These are phyloP conservation scores for Fusarium subtropicale DNA, from an alignment of 2,329 filamentous ascomycete species.

Conservation along the genomic window DNA sequence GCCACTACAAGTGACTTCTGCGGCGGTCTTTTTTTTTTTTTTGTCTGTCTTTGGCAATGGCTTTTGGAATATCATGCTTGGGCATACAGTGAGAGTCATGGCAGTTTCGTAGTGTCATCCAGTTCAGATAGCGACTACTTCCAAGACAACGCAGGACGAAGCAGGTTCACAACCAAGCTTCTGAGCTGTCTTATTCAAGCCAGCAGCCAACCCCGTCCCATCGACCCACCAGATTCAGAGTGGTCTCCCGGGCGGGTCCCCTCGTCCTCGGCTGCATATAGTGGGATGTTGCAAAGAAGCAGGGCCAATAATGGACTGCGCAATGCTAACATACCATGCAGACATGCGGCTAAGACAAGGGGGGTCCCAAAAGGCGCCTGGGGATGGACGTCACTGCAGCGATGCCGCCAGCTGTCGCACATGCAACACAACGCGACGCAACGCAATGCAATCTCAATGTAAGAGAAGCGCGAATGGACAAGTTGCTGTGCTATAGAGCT, in stretches of 20 bases:
- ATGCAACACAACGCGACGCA: constrained; percentile 29
- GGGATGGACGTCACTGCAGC: constrained; percentile 43
- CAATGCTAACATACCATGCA: constrained; percentile 41
- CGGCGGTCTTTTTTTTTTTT: not conserved
- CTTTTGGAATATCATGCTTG: not conserved
- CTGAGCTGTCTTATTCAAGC: constrained; percentile 35
- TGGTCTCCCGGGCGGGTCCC: constrained; percentile 34
- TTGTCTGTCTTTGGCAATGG: not conserved
- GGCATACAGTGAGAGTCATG: not conserved
- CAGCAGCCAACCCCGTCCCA: not conserved
- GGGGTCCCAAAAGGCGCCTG: constrained; percentile 32
- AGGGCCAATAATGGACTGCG: constrained; percentile 41
- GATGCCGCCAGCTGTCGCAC: constrained; percentile 29
- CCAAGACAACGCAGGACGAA: constrained; percentile 25
- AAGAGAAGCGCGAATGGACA: constrained; percentile 26
- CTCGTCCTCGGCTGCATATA: constrained; percentile 26
- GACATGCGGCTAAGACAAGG: constrained; percentile 45
- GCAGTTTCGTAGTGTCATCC: constrained; percentile 17
- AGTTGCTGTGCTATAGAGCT: constrained; percentile 15
- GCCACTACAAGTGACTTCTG: constrained; percentile 11
- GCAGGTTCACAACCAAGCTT: constrained; percentile 40
- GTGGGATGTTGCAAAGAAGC: constrained; percentile 37
- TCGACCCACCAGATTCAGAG: constrained; percentile 35
- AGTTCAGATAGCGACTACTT: constrained; percentile 15
- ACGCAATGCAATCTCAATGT: constrained; percentile 34